These are phyloP conservation scores for Helianthus annuus DNA, from an alignment of 129 eudicot genomes.

Conservation along the genomic window HanXRQr2.0-SUNRISE NC_035449.2:45055789-45056288, in stretches of 20 bases:
- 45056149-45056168: constrained; percentile 46
- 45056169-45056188: constrained; percentile 52
- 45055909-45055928: too few relatives aligned
- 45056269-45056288: constrained; percentile 55
- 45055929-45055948: too few relatives aligned
- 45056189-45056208: constrained; percentile 39
- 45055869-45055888: too few relatives aligned
- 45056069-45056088: constrained; percentile 32
- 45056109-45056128: constrained; percentile 36
- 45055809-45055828: too few relatives aligned
- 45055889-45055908: too few relatives aligned
- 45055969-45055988: constrained; percentile 24
- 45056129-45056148: constrained; percentile 40
- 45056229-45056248: constrained; percentile 27
- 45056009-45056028: constrained; percentile 35
- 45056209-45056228: too few relatives aligned
- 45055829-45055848: too few relatives aligned
- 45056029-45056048: constrained; percentile 39
- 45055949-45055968: too few relatives aligned
- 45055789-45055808: too few relatives aligned
- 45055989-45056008: constrained; percentile 22
- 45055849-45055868: too few relatives aligned
- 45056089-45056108: constrained; percentile 50
- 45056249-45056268: constrained; percentile 32
- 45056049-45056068: constrained; percentile 34